Conservation (phyloP, 2,329 filamentous ascomycete genomes). For the Sphaerulina populicola region DNA sequence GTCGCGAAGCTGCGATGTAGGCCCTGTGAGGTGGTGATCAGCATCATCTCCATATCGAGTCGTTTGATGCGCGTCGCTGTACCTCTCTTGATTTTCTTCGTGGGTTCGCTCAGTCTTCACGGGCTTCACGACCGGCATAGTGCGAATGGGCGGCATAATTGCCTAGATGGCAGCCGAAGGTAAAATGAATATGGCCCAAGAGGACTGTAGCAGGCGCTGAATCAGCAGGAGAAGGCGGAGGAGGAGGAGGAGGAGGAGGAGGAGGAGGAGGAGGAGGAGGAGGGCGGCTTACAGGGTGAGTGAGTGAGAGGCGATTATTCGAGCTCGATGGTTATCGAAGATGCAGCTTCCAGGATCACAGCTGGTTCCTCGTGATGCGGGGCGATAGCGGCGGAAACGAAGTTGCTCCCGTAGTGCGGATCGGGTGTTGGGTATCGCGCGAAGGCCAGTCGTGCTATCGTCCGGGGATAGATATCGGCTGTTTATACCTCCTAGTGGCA, state of each 20-base stretch:
- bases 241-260: too few relatives aligned
- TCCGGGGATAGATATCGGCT: too few relatives aligned
- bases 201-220: neutral
- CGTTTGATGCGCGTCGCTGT: conserved; percentile 14
- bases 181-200: neutral
- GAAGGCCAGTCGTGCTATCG: too few relatives aligned
- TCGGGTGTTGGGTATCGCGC: conserved; percentile 1
- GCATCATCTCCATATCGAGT: conserved; percentile 2
- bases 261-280: too few relatives aligned
- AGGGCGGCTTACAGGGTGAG: too few relatives aligned
- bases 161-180: neutral
- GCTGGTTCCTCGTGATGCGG: conserved; percentile 4
- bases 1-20: conserved; percentile 82
- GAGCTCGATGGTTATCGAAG: too few relatives aligned
- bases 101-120: conserved; percentile 65
- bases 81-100: conserved; percentile 71
- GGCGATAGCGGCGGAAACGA: conserved; percentile 11
- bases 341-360: too few relatives aligned
- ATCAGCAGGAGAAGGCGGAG: neutral
- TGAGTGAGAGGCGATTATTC: too few relatives aligned
- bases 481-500: too few relatives aligned
- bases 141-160: conserved; percentile 30
- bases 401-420: too few relatives aligned
- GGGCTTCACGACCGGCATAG: conserved; percentile 36
- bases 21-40: conserved; percentile 47